Evolutionary conservation across 306 rosid genomes (phyloP).

Genomic region (Quercus ilex): DNA sequence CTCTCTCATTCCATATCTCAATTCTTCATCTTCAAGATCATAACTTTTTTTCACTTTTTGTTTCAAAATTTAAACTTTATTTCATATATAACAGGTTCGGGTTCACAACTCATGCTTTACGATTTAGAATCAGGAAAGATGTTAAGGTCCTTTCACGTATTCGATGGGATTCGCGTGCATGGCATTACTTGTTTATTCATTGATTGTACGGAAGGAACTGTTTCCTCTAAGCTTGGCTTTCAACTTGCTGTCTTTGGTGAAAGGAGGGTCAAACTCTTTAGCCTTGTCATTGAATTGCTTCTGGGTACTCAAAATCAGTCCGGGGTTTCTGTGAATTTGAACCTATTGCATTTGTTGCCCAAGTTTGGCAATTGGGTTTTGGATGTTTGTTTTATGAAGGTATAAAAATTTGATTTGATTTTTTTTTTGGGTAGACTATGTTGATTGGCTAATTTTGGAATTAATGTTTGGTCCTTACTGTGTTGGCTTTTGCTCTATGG

Average conservation of each 20-base stretch:
- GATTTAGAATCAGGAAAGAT: conserved; percentile 49
- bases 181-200: conserved; percentile 44
- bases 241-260: conserved; percentile 71
- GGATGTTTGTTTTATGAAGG: conserved; percentile 84
- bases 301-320: conserved; percentile 2
- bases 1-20: neutral
- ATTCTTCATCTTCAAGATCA: neutral
- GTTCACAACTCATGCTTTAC: conserved; percentile 65
- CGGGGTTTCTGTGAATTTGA: conserved; percentile 26
- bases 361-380: conserved; percentile 75
- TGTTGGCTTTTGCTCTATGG: conserved; percentile 1
- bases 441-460: neutral
- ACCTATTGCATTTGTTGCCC: conserved; percentile 50
- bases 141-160: conserved; percentile 48
- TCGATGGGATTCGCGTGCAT: conserved; percentile 92
- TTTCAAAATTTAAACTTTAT: neutral
- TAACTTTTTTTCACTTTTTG: neutral
- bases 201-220: neutral
- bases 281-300: conserved; percentile 33
- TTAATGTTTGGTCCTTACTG: conserved; percentile 5
- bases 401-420: conserved; percentile 3
- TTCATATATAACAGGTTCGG: conserved; percentile 48
- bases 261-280: conserved; percentile 61
- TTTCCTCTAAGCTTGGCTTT: conserved; percentile 11
- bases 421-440: neutral